Evolutionary conservation across 192 early-diverging fungal species (phyloP).

Genomic region (Glomus cerebriforme): DNA sequence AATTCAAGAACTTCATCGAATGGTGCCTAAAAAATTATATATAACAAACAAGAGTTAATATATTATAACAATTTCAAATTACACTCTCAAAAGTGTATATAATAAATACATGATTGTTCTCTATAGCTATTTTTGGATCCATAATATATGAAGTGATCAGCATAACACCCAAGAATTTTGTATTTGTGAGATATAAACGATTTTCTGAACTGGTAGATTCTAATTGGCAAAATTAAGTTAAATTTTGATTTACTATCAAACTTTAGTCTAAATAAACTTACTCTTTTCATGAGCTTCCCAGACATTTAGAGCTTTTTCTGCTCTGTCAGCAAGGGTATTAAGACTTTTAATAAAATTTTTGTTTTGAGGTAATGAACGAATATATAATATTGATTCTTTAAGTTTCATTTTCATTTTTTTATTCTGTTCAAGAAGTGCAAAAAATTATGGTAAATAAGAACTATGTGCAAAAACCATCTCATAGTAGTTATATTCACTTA

Average conservation of each 20-base stretch:
- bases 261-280: constrained; percentile 9
- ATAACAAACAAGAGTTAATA: too few relatives aligned
- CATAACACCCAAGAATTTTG: constrained; percentile 4
- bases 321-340: neutral
- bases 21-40: too few relatives aligned
- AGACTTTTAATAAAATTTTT: constrained; percentile 5
- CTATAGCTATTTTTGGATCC: constrained; percentile 6
- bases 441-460: constrained; percentile 3
- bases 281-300: constrained; percentile 6
- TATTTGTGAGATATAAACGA: constrained; percentile 17
- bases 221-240: constrained; percentile 21
- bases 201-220: neutral
- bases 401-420: neutral
- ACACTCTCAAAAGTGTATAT: neutral
- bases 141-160: neutral
- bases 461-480: neutral
- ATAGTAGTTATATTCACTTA: constrained; percentile 20
- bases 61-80: too few relatives aligned
- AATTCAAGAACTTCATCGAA: too few relatives aligned
- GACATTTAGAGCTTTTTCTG: neutral
- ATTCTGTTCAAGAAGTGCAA: constrained; percentile 9
- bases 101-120: constrained; percentile 2
- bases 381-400: neutral
- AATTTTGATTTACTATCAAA: constrained; percentile 19
- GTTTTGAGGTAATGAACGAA: neutral